Base-by-base conservation (phyloP, 1,284 basidiomycete species). In the Apiotrichum mycotoxinovorans region DNA sequence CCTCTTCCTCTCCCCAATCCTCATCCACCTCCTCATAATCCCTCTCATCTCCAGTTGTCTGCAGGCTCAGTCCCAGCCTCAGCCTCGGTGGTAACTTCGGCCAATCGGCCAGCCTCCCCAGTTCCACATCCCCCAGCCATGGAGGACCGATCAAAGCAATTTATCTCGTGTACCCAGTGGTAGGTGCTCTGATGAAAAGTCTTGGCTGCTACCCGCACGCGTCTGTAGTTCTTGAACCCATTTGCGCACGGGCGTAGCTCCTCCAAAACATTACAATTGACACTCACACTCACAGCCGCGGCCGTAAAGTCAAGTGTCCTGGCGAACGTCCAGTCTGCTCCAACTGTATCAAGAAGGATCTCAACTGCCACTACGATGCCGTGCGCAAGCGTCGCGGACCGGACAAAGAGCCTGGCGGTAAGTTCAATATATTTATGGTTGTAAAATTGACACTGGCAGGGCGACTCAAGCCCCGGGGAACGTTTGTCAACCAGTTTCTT, bases 381-480 rank as follows among this genome's bases (percentile, higher is more conserved):
- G 38, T 56, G 3, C 41, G 60, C 3, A 58, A 58, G 34, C 56
- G 65, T 0, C 58, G 65, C 3, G 60, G 65, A 2, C 63, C 65
- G 17, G 65, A 66, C 59, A 66, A 64, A 47, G 52, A 57, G 33
- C 63, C 65, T 2, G 63, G 65, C 15, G 63, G 64, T 63, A 27
- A 53, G 58, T 40, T 17, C 7, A n/a, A 18, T 3, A 10, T 4
- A 20, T 7, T 35, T 4, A 30, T 41, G 48, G 42, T 54, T 42
- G 17, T 4, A 27, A 11, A n/a, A 17, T 14, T 35, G 8, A 10
- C 26, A 14, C 30, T 34, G 4, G 4, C 43, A 61, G 56, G 61
- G 7, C 57, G 61, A 4, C 57, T 62, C 4, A 56, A 56, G 18
- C 52, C 60, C 1, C 38, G 56, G 15, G 54, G 46, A 0, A 53